Conservation (phyloP, 2,329 filamentous ascomycete species). For the Cladosporium sp. region DNA sequence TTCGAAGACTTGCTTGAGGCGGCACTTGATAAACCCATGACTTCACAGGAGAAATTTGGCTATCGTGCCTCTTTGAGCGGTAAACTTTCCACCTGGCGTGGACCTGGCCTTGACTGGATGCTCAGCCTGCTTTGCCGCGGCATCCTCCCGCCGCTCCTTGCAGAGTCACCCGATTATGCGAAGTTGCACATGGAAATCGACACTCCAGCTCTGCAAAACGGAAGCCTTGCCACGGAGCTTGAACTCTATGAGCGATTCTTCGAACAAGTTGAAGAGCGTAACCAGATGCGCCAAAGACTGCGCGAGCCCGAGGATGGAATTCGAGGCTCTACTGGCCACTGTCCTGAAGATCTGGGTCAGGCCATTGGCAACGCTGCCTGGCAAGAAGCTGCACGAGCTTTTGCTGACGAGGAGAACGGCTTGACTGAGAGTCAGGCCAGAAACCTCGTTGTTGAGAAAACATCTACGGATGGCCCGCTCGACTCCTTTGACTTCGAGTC, state of each 20-base stretch:
- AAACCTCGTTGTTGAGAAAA: too few relatives aligned
- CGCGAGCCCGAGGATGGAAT: too few relatives aligned
- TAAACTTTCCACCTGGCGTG: constrained; percentile 23
- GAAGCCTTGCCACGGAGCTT: background rate
- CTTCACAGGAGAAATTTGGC: constrained; percentile 19
- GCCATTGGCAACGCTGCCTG: background rate
- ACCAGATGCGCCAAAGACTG: background rate
- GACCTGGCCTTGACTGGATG: constrained; percentile 34
- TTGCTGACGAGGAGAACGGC: background rate
- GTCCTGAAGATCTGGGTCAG: constrained; percentile 3
- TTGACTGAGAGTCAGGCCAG: background rate
- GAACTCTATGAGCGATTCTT: background rate
- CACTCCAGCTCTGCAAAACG: background rate
- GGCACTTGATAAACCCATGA: constrained; percentile 32
- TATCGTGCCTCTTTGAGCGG: constrained; percentile 16
- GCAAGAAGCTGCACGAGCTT: background rate
- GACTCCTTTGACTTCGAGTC: background rate
- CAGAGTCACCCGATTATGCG: background rate
- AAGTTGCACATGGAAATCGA: background rate
- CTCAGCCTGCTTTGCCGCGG: constrained; percentile 32
- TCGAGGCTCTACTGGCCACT: background rate
- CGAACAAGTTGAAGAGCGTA: background rate
- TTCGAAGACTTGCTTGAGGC: constrained; percentile 57
- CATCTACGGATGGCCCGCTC: too few relatives aligned
- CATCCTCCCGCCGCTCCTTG: constrained; percentile 23